Percentiles rank a stretch among this genome's conserved stretches.
These are phyloP conservation scores for Penicillium tannophilum DNA, from an alignment of 495 filamentous ascomycete genomes.

Conservation along the genomic window DNA sequence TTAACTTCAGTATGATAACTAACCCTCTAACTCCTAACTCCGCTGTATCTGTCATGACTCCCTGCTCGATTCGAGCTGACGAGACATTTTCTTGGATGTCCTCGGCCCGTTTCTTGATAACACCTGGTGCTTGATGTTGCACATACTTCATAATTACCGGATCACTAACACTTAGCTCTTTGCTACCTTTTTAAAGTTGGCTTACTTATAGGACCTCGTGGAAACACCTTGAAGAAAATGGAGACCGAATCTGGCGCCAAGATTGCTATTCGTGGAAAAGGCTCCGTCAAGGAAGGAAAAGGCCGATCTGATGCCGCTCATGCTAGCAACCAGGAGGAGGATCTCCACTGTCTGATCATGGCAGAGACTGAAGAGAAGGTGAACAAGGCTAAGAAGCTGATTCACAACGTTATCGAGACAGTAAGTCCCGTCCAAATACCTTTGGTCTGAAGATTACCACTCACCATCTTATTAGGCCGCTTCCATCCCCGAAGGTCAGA, in stretches of 20 bases:
- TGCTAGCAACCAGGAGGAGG: conserved; percentile 99
- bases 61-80: conserved; percentile 53
- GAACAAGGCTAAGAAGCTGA: conserved; percentile 94
- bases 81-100: conserved; percentile 36
- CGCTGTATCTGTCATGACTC: conserved; percentile 49
- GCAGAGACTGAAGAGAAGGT: conserved; percentile 98
- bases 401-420: conserved; percentile 97
- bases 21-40: conserved; percentile 91
- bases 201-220: conserved; percentile 99
- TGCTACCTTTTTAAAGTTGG: conserved; percentile 90
- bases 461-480: conserved; percentile 65
- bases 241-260: conserved; percentile 95
- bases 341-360: conserved; percentile 98
- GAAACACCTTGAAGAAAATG: conserved; percentile 99
- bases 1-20: conserved; percentile 99
- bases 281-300: conserved; percentile 99
- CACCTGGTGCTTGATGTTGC: conserved; percentile 49
- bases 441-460: background rate
- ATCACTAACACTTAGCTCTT: conserved; percentile 86
- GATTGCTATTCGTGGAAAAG: conserved; percentile 98
- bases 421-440: conserved; percentile 54
- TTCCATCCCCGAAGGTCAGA: conserved; percentile 96
- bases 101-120: conserved; percentile 61
- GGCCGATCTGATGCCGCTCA: conserved; percentile 97
- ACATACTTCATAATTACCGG: conserved; percentile 47